Evolutionary conservation across 1,139 yeast species (phyloP).

Genomic region (Yamadazyma spencermartinsiae): DNA sequence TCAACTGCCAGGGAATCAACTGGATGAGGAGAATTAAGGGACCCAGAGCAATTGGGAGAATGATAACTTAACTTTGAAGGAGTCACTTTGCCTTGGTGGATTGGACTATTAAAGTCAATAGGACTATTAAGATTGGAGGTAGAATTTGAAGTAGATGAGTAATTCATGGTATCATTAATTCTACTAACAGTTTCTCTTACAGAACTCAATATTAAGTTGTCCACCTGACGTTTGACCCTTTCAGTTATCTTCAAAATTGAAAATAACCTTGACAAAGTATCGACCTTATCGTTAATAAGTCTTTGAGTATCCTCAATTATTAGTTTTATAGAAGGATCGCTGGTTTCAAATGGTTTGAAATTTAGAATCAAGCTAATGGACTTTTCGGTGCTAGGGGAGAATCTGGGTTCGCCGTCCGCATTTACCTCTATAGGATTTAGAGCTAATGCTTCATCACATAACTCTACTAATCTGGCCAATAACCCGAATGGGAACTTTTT

Average conservation of each 20-base stretch:
- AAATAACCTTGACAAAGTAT: constrained; percentile 71
- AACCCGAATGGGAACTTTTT: constrained; percentile 66
- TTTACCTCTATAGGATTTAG: constrained; percentile 57
- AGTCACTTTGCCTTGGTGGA: constrained; percentile 6
- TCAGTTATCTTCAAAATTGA: constrained; percentile 80
- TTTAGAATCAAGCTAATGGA: constrained; percentile 58
- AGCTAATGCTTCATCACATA: constrained; percentile 74
- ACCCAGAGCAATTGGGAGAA: neutral
- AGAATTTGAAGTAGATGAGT: constrained; percentile 6
- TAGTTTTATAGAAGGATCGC: constrained; percentile 63
- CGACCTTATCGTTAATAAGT: constrained; percentile 66
- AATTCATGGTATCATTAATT: constrained; percentile 43
- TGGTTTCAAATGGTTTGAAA: constrained; percentile 57
- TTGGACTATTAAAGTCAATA: constrained; percentile 13
- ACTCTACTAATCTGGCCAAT: constrained; percentile 60
- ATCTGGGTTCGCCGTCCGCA: constrained; percentile 31
- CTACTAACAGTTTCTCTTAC: constrained; percentile 64
- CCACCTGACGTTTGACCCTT: constrained; percentile 80
- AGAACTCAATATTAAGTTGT: constrained; percentile 62
- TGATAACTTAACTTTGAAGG: constrained; percentile 3
- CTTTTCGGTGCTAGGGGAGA: constrained; percentile 72
- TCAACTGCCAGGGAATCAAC: neutral
- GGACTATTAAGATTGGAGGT: constrained; percentile 14
- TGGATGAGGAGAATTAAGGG: constrained; percentile 33
- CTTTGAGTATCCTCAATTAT: constrained; percentile 69